phyloP scores from a whole-genome alignment of 192 early-diverging fungal species.

The Backusella liffmaniae region DNA sequence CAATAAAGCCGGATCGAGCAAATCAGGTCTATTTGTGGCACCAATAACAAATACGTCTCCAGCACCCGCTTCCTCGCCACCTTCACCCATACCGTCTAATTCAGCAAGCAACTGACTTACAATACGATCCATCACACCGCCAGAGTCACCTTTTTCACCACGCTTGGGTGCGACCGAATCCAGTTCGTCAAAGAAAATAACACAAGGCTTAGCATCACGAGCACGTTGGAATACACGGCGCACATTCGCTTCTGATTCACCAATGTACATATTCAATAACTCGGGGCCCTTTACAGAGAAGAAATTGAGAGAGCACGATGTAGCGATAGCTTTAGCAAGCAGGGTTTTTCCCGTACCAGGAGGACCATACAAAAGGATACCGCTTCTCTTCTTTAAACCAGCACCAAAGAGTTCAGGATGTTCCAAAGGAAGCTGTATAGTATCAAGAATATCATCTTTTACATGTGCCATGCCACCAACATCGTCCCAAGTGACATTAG shows the following conservation, averaged over 20 bases:
- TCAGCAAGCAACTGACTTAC: constrained; percentile 96
- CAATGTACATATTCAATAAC: constrained; percentile 98
- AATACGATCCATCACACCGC: constrained; percentile 99
- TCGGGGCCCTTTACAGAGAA: constrained; percentile 99
- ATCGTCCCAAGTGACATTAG: constrained; percentile 98
- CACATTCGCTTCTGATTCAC: constrained; percentile 98
- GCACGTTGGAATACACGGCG: constrained; percentile 94
- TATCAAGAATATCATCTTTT: constrained; percentile 92
- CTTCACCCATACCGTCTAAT: constrained; percentile 87
- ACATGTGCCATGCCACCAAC: constrained; percentile 93
- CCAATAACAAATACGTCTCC: constrained; percentile 97
- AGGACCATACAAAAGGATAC: constrained; percentile 93
- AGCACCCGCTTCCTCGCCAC: constrained; percentile 36
- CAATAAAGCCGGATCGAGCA: constrained; percentile 90
- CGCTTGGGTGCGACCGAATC: constrained; percentile 98
- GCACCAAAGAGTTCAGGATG: constrained; percentile 94
- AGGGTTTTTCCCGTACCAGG: constrained; percentile 99
- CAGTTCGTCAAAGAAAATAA: constrained; percentile 99
- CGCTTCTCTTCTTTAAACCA: constrained; percentile 94
- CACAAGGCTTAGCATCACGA: constrained; percentile 95
- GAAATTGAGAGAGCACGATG: constrained; percentile 96
- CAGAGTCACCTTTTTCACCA: constrained; percentile 96
- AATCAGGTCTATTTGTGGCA: constrained; percentile 97
- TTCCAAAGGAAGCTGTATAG: constrained; percentile 93
- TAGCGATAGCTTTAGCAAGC: constrained; percentile 98